phyloP scores from a whole-genome alignment of 345 rosid species.

The Dimocarpus longan region DNA sequence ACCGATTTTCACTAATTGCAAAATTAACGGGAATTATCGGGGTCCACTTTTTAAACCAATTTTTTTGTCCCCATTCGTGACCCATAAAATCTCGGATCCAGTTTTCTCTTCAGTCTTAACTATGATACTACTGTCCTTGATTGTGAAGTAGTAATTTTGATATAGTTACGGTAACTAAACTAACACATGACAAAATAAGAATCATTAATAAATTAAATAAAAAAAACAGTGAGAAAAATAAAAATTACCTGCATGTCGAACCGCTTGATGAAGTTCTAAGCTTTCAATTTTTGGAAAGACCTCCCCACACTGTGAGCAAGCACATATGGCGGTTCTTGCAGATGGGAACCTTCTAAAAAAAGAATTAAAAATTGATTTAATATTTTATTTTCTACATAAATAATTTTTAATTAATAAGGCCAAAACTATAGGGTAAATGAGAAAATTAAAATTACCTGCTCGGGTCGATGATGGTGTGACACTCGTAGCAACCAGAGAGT shows the following conservation, averaged over 20 bases:
- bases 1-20: background rate
- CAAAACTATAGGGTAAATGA: background rate
- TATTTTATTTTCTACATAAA: background rate
- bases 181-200: no score
- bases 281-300: slow-evolving; percentile 90
- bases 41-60: background rate
- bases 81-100: no score
- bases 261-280: slow-evolving; percentile 93
- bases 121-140: no score
- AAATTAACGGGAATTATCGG: slow-evolving; percentile 13
- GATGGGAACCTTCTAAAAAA: slow-evolving; percentile 60
- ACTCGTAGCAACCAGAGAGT: slow-evolving; percentile 96
- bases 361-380: background rate
- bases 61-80: background rate
- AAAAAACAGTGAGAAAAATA: background rate
- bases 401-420: background rate
- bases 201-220: background rate
- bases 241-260: slow-evolving; percentile 89
- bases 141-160: no score
- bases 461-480: slow-evolving; percentile 92
- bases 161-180: no score
- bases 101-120: no score
- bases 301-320: slow-evolving; percentile 93
- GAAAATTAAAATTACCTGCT: slow-evolving; percentile 56
- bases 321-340: slow-evolving; percentile 65